These are phyloP conservation scores for Verticillium tricorpus DNA, from an alignment of 2,329 filamentous ascomycete species.

Conservation along the genomic window DNA sequence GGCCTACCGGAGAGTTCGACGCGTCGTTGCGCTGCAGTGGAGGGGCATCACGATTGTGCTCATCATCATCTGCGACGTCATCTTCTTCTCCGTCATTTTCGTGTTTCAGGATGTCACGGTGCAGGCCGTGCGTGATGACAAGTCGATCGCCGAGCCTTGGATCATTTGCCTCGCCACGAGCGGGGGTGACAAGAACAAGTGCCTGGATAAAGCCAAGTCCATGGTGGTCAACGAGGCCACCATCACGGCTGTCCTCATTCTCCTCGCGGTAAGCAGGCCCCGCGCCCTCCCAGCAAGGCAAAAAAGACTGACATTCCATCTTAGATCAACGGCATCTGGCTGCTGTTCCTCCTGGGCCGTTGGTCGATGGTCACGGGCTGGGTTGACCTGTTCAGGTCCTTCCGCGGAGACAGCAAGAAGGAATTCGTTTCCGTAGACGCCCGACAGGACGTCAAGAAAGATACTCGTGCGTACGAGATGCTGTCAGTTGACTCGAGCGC, in stretches of 20 bases:
- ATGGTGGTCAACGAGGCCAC: constrained; percentile 73
- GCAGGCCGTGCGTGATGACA: constrained; percentile 49
- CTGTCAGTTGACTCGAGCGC: constrained; percentile 56
- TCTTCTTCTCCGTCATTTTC: constrained; percentile 91
- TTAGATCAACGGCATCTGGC: constrained; percentile 80
- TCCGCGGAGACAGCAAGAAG: constrained; percentile 48
- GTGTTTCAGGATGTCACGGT: constrained; percentile 78
- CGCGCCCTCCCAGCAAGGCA: background rate
- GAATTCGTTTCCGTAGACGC: constrained; percentile 92
- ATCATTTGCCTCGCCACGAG: constrained; percentile 61
- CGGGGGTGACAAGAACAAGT: constrained; percentile 59
- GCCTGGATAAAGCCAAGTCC: constrained; percentile 52
- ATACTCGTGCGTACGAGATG: constrained; percentile 76
- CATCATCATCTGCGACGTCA: constrained; percentile 84
- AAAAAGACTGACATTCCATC: background rate
- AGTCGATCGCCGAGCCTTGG: constrained; percentile 56
- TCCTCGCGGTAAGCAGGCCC: constrained; percentile 63
- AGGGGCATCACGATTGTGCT: constrained; percentile 84
- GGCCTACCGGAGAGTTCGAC: constrained; percentile 79
- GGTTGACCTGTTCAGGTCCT: constrained; percentile 57
- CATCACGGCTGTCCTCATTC: constrained; percentile 73
- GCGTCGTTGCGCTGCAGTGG: constrained; percentile 91
- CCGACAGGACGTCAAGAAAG: constrained; percentile 54
- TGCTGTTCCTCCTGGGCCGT: constrained; percentile 74
- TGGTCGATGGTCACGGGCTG: constrained; percentile 84